Evolutionary conservation across 192 early-diverging fungal species (phyloP), one percentile per base, ranked within the genome.

Genomic region (Umbelopsis sp.): DNA sequence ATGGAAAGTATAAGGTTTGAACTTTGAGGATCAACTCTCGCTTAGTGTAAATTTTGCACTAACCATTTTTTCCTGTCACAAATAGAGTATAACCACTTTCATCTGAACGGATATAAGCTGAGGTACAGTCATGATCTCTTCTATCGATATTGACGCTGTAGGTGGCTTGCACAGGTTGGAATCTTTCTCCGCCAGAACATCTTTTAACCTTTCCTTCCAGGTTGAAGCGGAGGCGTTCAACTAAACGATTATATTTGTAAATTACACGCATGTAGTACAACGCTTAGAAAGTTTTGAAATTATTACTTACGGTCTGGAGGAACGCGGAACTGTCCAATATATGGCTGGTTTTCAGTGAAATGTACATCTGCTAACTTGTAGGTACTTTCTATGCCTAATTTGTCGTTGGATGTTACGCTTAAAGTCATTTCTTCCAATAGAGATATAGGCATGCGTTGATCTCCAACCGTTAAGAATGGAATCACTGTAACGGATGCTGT

Each of bases 351-450:
- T 5, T 79, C 74, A 22, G 68, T 45, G 22, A 78, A 31, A 24
- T 69, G 65, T 10, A 77, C 51, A 59, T 71, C 75, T 24, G 69
- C 26, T 0, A 71, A 20, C 1, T 74, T 78, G 2, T 66, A 68
- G 11, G 52, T 69, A 31, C 43, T 74, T 2, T 71, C 75, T 10
- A 76, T 76, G 22, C 31, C 56, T 6, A 50, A 54, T 22, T 32
- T 45, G 29, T 77, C 75, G 7, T 24, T 25, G 2, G 73, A 56
- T 10, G 31, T 34, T 0, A 83, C 70, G 9, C 68, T 65, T 11
- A 86, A 70, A 0, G 31, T 50, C n/a, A 79, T 65, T 4, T 78
- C 71, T 45, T 86, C 82, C 24, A 86, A 50, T 21, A 86, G 14
- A 3, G 66, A 66, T 6, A 82, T 51, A 29, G 80, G 69, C 25